Conservation (phyloP, 2,329 filamentous ascomycete species). For the Didymella pomorum region DNA sequence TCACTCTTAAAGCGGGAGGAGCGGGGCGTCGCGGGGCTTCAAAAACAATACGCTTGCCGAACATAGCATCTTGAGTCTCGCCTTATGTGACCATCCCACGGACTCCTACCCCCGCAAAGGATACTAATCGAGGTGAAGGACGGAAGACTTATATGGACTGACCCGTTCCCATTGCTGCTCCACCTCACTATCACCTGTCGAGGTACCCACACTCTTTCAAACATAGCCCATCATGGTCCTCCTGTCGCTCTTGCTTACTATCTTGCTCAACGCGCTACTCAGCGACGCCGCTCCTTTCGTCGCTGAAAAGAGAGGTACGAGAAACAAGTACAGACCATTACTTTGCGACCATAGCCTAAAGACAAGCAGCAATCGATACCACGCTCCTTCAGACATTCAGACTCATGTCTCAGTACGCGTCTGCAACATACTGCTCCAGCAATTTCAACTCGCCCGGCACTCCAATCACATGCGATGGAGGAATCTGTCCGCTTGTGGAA, state of each 20-base stretch:
- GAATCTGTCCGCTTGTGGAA: conserved; percentile 60
- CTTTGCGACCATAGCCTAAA: too few relatives aligned
- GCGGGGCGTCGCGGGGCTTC: conserved; percentile 5
- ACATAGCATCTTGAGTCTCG: background rate
- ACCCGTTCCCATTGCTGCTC: too few relatives aligned
- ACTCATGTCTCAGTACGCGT: conserved; percentile 57
- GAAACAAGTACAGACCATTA: too few relatives aligned
- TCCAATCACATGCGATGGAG: conserved; percentile 55
- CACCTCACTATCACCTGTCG: background rate
- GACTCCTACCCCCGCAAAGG: background rate
- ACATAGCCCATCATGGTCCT: conserved; percentile 23
- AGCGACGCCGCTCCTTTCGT: conserved; percentile 31
- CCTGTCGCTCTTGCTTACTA: conserved; percentile 23
- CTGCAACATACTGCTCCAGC: conserved; percentile 61
- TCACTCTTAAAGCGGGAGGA: background rate
- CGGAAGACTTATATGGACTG: background rate
- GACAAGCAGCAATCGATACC: conserved; percentile 25
- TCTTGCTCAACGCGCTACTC: conserved; percentile 20
- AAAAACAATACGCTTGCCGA: background rate
- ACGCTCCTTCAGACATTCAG: conserved; percentile 35
- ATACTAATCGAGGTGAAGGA: background rate
- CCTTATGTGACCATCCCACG: background rate
- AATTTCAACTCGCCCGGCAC: conserved; percentile 56
- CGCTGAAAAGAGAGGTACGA: conserved; percentile 27
- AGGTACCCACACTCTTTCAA: conserved; percentile 1